Base-by-base conservation (phyloP, 2,329 filamentous ascomycete genomes). In the Colletotrichum neosansevieriae region DNA sequence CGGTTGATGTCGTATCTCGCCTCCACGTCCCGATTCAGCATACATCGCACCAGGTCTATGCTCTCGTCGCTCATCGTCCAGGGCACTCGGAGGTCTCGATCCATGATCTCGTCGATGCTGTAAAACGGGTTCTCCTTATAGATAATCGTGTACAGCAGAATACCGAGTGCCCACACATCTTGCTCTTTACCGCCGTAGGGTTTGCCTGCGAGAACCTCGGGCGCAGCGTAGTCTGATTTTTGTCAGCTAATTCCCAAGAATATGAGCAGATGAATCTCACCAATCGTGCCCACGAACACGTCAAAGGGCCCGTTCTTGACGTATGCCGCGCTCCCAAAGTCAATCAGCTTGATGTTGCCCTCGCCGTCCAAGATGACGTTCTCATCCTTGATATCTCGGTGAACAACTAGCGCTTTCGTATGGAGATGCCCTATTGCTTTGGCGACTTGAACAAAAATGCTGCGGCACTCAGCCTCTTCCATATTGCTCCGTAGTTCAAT, bases 121-220 rank as follows among this genome's bases (percentile, higher is more conserved):
- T 98, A 98, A 80, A 98, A 99, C 0, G 96, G 95, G 76, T 99
- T 99, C 82, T 99, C 96, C 82, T 98, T 99, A 86, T 99, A 99
- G 76, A 98, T 92, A 76, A 99, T 98, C 32, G 96, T 99, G 83
- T 99, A 99, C 13, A 99, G 88, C 29, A 99, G 87, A 75, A 99
- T 98, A 24, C 96, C 96, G 15, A 99, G 86, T 1, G 96, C 96
- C 96, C 96, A 99, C 34, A 99, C 94, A 76, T 99, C 96, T 83
- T 99, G 96, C 79, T 97, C 95, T 80, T 97, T 97, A 76, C 96
- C 96, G 72, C 92, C 89, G 80, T 99, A 99, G 15, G 94, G 92
- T 74, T 91, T 92, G 54, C 96, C 96, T 66, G 94, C 94, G 56
- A 99, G 87, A 62, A 99, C 96, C 83, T 99, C 96, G n/a, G 96